A percentile compares a stretch with the other conserved stretches of the same genome.
Evolutionary conservation across 1,139 yeast genomes (phyloP).

Genomic region (Sugiyamaella japonica): DNA sequence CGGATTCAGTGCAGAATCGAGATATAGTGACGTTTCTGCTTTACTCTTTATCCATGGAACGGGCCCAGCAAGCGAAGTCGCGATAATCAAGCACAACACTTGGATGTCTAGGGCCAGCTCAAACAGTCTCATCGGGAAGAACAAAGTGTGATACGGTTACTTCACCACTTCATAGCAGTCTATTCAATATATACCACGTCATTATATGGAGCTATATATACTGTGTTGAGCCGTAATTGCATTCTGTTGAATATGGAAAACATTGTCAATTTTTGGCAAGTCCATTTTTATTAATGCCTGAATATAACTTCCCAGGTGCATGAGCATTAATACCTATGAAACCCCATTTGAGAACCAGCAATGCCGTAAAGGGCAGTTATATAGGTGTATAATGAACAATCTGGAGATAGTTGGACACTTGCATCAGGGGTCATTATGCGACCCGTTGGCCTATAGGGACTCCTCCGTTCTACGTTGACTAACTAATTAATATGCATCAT

Average conservation of each 20-base stretch:
- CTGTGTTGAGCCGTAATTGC: background rate
- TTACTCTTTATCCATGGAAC: slow-evolving; percentile 1
- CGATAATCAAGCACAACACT: background rate
- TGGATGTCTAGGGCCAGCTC: background rate
- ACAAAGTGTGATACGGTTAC: background rate
- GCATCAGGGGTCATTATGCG: no score
- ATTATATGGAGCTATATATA: background rate
- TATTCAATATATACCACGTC: background rate
- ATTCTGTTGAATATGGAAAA: background rate
- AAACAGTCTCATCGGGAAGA: slow-evolving; percentile 2
- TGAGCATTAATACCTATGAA: background rate
- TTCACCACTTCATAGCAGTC: background rate
- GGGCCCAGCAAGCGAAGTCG: slow-evolving; percentile 3
- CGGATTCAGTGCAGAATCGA: slow-evolving; percentile 6
- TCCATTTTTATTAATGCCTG: background rate
- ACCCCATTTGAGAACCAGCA: background rate
- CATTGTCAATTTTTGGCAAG: background rate
- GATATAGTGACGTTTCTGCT: slow-evolving; percentile 6
- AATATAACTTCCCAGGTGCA: background rate
- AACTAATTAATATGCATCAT: no score
- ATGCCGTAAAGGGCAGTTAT: background rate
- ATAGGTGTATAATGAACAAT: background rate
- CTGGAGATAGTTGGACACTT: background rate
- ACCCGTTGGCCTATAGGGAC: no score
- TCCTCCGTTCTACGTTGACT: no score